Evolutionary conservation across 306 rosid genomes (phyloP).

Genomic region (Citrullus mucosospermus): DNA sequence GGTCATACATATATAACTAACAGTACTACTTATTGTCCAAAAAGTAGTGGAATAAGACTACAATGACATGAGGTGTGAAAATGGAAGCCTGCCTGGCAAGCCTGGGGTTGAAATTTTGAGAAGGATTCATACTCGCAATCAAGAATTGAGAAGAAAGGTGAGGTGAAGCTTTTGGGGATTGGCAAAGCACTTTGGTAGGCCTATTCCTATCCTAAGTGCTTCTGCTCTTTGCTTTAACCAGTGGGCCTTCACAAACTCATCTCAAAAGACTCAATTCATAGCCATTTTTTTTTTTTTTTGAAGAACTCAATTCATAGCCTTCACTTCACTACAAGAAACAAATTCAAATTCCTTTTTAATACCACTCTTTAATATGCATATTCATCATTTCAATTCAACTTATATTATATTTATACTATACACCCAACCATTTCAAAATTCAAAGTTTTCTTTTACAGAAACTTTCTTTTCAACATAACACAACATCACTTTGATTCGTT

Average conservation of each 20-base stretch:
- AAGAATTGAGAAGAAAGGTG: not conserved
- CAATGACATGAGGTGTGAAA: not conserved
- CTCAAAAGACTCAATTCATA: constrained; percentile 3
- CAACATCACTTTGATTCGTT: not conserved
- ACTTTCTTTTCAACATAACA: not conserved
- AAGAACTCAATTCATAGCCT: not conserved
- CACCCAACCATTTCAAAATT: not conserved
- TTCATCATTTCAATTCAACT: not conserved
- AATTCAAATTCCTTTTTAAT: not conserved
- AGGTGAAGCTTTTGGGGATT: not conserved
- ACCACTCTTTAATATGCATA: not conserved
- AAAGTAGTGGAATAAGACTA: not conserved
- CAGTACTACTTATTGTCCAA: not conserved
- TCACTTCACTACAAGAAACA: not conserved
- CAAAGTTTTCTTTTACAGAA: not conserved
- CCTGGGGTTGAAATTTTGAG: not conserved
- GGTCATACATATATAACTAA: too few relatives aligned
- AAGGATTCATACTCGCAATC: not conserved
- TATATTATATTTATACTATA: not conserved
- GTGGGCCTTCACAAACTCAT: not conserved
- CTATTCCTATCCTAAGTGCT: not conserved
- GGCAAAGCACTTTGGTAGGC: not conserved
- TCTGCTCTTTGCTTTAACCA: constrained; percentile 2
- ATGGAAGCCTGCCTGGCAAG: not conserved
- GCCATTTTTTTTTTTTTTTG: not conserved